phyloP scores from a whole-genome alignment of 1,139 yeast genomes.

The Yueomyces sp. region DNA sequence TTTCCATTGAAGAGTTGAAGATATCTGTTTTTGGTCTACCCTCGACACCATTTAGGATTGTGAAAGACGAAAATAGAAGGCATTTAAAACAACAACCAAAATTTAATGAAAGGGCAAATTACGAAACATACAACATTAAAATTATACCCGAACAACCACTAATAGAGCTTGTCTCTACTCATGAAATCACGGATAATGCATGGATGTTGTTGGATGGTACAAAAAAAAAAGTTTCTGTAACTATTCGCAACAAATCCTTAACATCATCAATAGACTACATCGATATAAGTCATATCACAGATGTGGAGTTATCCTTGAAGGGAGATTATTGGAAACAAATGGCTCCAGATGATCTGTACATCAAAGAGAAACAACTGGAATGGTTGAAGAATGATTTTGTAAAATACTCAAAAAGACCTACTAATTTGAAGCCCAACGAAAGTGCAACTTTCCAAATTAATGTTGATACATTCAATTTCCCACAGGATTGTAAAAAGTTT shows the following conservation, averaged over 20 bases:
- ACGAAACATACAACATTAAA: conserved; percentile 7
- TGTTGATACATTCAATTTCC: conserved; percentile 22
- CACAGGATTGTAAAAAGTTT: conserved; percentile 20
- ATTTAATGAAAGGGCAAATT: conserved; percentile 2
- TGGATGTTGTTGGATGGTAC: conserved; percentile 73
- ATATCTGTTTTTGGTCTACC: conserved; percentile 38
- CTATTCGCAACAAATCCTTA: conserved; percentile 37
- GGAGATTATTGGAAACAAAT: conserved; percentile 21
- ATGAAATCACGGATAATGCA: conserved; percentile 13
- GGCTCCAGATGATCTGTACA: conserved; percentile 17
- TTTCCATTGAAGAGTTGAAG: conserved; percentile 30
- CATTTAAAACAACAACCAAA: background rate
- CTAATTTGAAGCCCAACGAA: conserved; percentile 14
- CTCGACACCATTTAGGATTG: conserved; percentile 13
- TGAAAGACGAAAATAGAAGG: background rate
- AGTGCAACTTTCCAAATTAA: conserved; percentile 37
- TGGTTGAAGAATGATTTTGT: conserved; percentile 14
- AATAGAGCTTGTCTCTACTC: conserved; percentile 13
- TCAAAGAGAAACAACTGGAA: conserved; percentile 14
- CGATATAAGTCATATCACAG: conserved; percentile 12
- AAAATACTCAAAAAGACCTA: conserved; percentile 10
- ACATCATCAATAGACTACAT: conserved; percentile 16
- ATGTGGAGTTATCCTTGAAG: conserved; percentile 16
- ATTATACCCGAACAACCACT: conserved; percentile 23
- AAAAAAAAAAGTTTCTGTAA: conserved; percentile 36